A percentile compares a stretch with the other conserved stretches of the same genome.
Conservation (phyloP, 495 filamentous ascomycete genomes). For the Glutinoglossum americanum region DNA sequence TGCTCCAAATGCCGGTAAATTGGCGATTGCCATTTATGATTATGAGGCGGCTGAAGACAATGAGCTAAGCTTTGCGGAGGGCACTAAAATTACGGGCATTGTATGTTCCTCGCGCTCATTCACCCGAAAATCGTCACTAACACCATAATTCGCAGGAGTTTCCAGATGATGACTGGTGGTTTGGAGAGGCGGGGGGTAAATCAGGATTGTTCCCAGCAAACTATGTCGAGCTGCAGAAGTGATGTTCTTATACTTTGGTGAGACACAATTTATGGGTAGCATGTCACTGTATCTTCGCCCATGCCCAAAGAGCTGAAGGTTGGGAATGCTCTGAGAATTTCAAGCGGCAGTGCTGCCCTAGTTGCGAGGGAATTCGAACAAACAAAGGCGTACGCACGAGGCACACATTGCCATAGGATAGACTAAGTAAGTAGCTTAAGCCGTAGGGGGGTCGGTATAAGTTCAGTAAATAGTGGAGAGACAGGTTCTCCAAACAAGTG, state of each 20-base stretch:
- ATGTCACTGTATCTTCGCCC: not conserved
- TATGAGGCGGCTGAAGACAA: conserved; percentile 97
- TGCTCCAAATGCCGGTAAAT: conserved; percentile 11
- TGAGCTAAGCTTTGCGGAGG: conserved; percentile 84
- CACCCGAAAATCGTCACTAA: not conserved
- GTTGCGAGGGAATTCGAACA: not conserved
- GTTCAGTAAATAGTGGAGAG: not conserved
- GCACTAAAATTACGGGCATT: conserved; percentile 45
- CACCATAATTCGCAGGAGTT: conserved; percentile 41
- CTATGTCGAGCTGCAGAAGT: conserved; percentile 6
- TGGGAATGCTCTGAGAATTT: not conserved
- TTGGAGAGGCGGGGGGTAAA: conserved; percentile 58
- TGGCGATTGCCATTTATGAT: conserved; percentile 76
- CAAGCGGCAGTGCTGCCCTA: not conserved
- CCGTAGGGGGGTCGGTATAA: not conserved
- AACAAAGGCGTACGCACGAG: not conserved
- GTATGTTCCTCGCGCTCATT: conserved; percentile 23
- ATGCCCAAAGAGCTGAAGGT: not conserved
- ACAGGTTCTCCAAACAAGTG: not conserved
- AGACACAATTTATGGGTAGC: not conserved
- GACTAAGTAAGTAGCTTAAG: not conserved
- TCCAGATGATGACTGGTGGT: conserved; percentile 98
- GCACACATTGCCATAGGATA: not conserved
- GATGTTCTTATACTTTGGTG: not conserved
- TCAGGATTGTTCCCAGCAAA: conserved; percentile 47